phyloP scores from a whole-genome alignment of 169 alveolate species.

The Babesia ovis region DNA sequence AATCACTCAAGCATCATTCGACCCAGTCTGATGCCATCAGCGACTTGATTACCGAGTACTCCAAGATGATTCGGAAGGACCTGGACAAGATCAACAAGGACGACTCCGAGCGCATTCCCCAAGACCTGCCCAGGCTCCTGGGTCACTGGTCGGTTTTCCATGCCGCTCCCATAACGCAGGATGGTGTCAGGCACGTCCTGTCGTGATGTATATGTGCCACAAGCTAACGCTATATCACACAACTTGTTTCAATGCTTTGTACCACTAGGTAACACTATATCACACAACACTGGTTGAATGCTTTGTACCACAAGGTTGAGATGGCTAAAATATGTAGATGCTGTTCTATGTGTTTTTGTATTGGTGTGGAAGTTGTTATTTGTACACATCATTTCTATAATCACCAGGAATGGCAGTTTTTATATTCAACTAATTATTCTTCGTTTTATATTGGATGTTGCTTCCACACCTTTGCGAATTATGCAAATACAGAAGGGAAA shows the following conservation, averaged over 20 bases:
- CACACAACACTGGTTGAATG: not conserved
- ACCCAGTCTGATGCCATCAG: too few relatives aligned
- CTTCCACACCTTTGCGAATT: too few relatives aligned
- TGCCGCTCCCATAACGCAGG: conserved; percentile 10
- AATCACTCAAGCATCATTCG: too few relatives aligned
- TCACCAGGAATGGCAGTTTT: too few relatives aligned
- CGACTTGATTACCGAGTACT: not conserved
- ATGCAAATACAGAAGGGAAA: too few relatives aligned
- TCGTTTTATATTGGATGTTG: too few relatives aligned
- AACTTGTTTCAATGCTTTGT: too few relatives aligned
- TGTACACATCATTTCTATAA: too few relatives aligned
- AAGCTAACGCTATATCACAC: not conserved
- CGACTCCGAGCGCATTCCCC: not conserved
- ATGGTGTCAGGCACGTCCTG: not conserved
- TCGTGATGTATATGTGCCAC: not conserved
- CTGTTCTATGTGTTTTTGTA: too few relatives aligned
- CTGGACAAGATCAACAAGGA: not conserved
- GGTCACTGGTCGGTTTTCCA: conserved; percentile 31
- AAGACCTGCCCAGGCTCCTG: not conserved
- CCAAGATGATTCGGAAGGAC: not conserved
- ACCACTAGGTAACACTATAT: not conserved
- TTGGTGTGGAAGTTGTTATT: too few relatives aligned
- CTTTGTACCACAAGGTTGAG: not conserved
- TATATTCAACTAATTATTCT: too few relatives aligned
- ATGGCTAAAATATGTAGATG: too few relatives aligned